These are phyloP conservation scores for Termitomyces sp. DNA, from an alignment of 768 basidiomycete species.

Conservation along the genomic window DNA sequence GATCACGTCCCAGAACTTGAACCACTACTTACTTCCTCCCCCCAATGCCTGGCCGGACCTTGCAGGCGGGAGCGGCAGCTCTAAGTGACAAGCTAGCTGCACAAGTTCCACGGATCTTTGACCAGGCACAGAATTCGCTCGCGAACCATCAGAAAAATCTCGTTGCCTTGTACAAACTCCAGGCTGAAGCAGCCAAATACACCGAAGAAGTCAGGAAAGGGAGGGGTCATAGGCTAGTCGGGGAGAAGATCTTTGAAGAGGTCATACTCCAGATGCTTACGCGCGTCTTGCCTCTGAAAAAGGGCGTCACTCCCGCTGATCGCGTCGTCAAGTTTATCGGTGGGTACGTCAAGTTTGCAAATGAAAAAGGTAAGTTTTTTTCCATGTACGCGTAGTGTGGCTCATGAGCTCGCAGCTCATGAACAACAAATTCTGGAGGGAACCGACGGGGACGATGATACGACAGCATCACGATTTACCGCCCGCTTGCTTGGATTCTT, in stretches of 20 bases:
- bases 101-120: constrained; percentile 60
- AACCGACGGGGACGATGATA: constrained; percentile 45
- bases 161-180: constrained; percentile 77
- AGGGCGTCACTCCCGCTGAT: constrained; percentile 73
- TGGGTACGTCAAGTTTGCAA: constrained; percentile 69
- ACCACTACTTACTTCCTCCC: not conserved
- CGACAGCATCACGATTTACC: constrained; percentile 64
- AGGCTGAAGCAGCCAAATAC: constrained; percentile 52
- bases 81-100: constrained; percentile 6
- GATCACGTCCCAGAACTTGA: not conserved
- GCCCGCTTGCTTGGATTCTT: constrained; percentile 59
- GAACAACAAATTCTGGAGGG: constrained; percentile 38
- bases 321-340: constrained; percentile 78
- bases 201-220: constrained; percentile 47
- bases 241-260: constrained; percentile 75
- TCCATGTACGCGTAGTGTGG: not conserved
- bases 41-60: constrained; percentile 16
- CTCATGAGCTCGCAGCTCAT: constrained; percentile 21
- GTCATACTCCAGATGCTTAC: constrained; percentile 54
- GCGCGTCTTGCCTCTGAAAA: constrained; percentile 68
- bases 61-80: constrained; percentile 6
- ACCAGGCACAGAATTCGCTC: constrained; percentile 66
- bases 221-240: constrained; percentile 46
- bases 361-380: constrained; percentile 60
- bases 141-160: constrained; percentile 91